Conservation (phyloP, 1,284 basidiomycete genomes). For the Leccinum insigne region DNA sequence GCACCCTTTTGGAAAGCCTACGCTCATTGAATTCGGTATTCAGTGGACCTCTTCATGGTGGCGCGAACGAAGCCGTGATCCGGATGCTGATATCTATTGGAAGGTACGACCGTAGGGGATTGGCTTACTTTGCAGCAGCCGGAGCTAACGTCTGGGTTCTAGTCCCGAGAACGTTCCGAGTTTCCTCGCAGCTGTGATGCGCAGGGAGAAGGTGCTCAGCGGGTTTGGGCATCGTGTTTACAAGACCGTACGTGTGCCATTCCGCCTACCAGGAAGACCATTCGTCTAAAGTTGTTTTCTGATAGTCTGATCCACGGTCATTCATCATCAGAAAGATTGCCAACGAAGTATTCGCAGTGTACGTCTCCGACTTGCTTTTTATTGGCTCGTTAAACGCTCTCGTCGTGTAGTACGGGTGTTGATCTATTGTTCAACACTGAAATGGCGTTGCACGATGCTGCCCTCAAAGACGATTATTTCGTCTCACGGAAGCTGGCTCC, state of each 20-base stretch:
- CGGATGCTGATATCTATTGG: constrained; percentile 88
- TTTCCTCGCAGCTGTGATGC: constrained; percentile 84
- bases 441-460: constrained; percentile 84
- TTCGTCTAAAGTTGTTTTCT: constrained; percentile 4
- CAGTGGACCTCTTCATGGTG: constrained; percentile 83
- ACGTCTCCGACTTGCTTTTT: constrained; percentile 10
- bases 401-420: constrained; percentile 63
- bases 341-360: constrained; percentile 87
- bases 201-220: constrained; percentile 81
- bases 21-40: constrained; percentile 5
- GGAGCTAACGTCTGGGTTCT: constrained; percentile 6
- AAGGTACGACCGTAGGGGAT: constrained; percentile 46
- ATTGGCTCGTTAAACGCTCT: neutral
- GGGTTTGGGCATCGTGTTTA: constrained; percentile 88
- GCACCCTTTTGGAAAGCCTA: neutral
- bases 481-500: constrained; percentile 73
- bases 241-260: constrained; percentile 62
- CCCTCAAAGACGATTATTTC: constrained; percentile 88
- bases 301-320: constrained; percentile 81
- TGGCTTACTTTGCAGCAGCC: neutral
- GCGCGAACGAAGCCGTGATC: constrained; percentile 88
- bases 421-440: constrained; percentile 85
- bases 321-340: constrained; percentile 88
- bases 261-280: neutral
- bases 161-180: constrained; percentile 83